A percentile compares a stretch with the other conserved stretches of the same genome.
phyloP scores from a whole-genome alignment of 2,329 filamentous ascomycete species.

The Scytalidium sp. region DNA sequence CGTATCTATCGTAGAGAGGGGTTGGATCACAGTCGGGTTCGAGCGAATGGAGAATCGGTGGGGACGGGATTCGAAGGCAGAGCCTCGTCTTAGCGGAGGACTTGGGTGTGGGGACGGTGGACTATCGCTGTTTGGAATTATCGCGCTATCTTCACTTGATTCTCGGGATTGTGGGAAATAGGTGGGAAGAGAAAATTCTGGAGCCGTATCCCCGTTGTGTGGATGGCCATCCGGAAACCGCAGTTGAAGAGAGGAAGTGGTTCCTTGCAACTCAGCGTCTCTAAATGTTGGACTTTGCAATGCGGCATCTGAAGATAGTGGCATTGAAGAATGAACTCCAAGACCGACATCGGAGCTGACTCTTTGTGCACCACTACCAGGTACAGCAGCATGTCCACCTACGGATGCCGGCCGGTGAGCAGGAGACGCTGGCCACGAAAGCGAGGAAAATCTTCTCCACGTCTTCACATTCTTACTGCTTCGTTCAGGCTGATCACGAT shows the following conservation, averaged over 20 bases:
- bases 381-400: slow-evolving; percentile 10
- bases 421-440: slow-evolving; percentile 19
- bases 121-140: background rate
- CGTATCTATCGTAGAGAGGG: background rate
- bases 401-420: slow-evolving; percentile 25
- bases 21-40: slow-evolving; percentile 1
- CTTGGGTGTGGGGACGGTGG: background rate
- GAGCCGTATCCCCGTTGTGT: background rate
- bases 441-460: slow-evolving; percentile 11
- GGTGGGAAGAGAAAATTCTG: background rate
- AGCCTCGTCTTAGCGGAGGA: background rate
- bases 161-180: background rate
- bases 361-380: slow-evolving; percentile 5
- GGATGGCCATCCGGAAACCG: background rate
- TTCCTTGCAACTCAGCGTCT: background rate
- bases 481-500: background rate
- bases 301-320: background rate
- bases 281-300: background rate
- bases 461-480: slow-evolving; percentile 1
- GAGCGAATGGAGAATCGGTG: slow-evolving; percentile 9
- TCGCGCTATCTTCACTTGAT: background rate
- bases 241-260: background rate
- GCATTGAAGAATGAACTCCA: background rate
- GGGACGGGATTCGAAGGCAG: slow-evolving; percentile 3
- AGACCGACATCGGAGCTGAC: background rate